Evolutionary conservation across 345 rosid species (phyloP).

Genomic region (Cardamine chenopodiifolia): DNA sequence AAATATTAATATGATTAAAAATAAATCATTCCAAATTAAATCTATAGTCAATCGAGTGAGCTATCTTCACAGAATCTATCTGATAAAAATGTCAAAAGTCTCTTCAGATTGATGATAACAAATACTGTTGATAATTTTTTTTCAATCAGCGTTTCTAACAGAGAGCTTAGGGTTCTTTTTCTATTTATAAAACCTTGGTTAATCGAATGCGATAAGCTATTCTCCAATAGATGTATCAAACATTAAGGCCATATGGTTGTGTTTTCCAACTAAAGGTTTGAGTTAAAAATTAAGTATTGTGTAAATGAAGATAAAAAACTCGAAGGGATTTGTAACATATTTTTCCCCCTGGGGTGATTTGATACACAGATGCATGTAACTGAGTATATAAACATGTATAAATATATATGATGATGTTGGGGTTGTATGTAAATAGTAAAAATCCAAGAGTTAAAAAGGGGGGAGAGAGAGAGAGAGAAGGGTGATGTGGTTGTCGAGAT

Average conservation of each 20-base stretch:
- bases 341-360: neutral
- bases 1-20: conserved; percentile 10
- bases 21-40: neutral
- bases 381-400: neutral
- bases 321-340: conserved; percentile 11
- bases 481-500: conserved; percentile 49
- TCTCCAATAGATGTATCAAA: neutral
- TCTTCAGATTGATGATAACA: neutral
- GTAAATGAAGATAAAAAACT: conserved; percentile 18
- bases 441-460: conserved; percentile 41
- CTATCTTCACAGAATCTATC: neutral
- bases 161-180: neutral
- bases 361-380: conserved; percentile 25
- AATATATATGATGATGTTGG: conserved; percentile 35
- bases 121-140: conserved; percentile 3
- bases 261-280: neutral
- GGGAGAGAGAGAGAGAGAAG: conserved; percentile 32
- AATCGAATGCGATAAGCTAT: conserved; percentile 4
- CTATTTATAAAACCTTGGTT: neutral
- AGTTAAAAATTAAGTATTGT: neutral
- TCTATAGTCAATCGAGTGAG: conserved; percentile 6
- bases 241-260: neutral
- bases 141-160: neutral
- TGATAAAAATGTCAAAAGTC: neutral
- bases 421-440: conserved; percentile 42